Evolutionary conservation across 768 basidiomycete genomes (phyloP), one percentile per base, ranked within the genome.

Genomic region (Naganishia randhawae): DNA sequence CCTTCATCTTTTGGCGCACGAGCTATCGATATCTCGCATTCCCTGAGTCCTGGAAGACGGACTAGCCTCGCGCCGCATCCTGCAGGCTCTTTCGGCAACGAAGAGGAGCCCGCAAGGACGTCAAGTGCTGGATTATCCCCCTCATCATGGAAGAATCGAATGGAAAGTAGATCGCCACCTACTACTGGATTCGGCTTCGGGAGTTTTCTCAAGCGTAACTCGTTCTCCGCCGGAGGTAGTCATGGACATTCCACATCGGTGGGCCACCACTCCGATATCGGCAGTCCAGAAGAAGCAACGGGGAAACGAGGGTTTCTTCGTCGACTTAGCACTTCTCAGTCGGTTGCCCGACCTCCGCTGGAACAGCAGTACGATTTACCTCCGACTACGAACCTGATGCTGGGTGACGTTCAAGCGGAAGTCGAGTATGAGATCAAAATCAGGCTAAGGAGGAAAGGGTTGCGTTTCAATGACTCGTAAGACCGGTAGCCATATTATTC

Each of bases 381-480:
- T 27, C 63, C 63, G 10, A 39, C 63, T 4, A 48, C 50, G 4
- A 64, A 64, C 17, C 22, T 64, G 5, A 22, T 50, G n/a, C n/a
- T 64, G 29, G 63, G 45, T 8, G 63, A 64, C 19, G 6, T 64
- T 7, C 63, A 64, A 31, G 63, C 45, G 25, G 42, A 48, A 37
- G 63, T 64, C 2, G 63, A 50, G 63, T 64, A 64, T 25, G 16
- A 27, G 17, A 31, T 64, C 42, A 64, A 41, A 22, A 25, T 64
- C 35, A 48, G 45, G 50, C 25, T 64, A 22, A 13, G 42, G 6
- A 31, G 63, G 19, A 48, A 50, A 22, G 63, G 63, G 32, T 25
- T 64, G 27, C 42, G 63, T 42, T 51, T 39, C 42, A 64, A 64
- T n/a, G 63, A 64, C 22, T 48, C 50, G 63, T 64, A 29, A 64